phyloP scores from a whole-genome alignment of 441 rosid genomes.

The Dalechampia spathulata region DNA sequence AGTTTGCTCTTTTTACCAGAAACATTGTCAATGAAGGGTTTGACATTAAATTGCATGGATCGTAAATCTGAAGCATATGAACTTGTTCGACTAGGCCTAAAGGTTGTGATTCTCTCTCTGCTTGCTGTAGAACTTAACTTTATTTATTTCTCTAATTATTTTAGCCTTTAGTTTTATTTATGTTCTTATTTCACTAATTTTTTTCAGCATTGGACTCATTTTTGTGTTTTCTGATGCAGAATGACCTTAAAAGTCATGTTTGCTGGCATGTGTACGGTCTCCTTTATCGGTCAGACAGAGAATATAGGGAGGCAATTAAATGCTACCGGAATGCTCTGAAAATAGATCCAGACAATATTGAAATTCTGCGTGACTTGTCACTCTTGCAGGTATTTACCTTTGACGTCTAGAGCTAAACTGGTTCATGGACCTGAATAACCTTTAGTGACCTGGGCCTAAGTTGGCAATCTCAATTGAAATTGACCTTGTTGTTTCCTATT shows the following conservation, averaged over 20 bases:
- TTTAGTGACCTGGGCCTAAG: neutral
- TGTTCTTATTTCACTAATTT: slow-evolving; percentile 9
- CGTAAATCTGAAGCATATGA: slow-evolving; percentile 98
- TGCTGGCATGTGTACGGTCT: slow-evolving; percentile 99
- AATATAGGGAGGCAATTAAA: slow-evolving; percentile 98
- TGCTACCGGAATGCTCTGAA: slow-evolving; percentile 93
- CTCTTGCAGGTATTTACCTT: slow-evolving; percentile 69
- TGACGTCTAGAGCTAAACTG: neutral
- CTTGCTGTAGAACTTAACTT: slow-evolving; percentile 6
- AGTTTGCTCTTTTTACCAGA: slow-evolving; percentile 40
- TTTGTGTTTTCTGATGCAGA: slow-evolving; percentile 49
- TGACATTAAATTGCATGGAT: slow-evolving; percentile 98
- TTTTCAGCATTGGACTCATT: slow-evolving; percentile 7
- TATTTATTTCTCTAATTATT: too few relatives aligned
- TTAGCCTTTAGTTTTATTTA: neutral
- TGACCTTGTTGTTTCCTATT: neutral
- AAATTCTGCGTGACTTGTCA: slow-evolving; percentile 92
- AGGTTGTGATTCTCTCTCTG: slow-evolving; percentile 43
- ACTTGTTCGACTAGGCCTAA: slow-evolving; percentile 90
- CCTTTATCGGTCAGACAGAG: slow-evolving; percentile 98
- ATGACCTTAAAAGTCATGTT: slow-evolving; percentile 98
- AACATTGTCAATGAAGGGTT: slow-evolving; percentile 98
- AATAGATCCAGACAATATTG: slow-evolving; percentile 98
- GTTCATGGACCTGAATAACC: neutral
- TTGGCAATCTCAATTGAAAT: neutral